Conservation (phyloP, 2,329 filamentous ascomycete genomes). For the Pseudocercospora crystallina region DNA sequence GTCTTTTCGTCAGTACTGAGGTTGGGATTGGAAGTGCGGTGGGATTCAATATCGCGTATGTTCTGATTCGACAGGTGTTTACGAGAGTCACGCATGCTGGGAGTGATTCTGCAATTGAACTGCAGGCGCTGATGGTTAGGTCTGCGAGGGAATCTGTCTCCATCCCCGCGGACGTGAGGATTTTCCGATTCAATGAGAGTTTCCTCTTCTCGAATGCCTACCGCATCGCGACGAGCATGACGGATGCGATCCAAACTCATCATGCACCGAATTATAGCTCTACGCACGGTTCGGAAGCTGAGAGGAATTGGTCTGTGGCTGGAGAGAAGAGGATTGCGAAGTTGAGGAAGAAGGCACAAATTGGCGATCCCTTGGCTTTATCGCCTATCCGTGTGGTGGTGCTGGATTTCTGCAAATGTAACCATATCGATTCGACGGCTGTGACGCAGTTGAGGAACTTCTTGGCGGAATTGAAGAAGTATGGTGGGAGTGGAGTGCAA, state of each 20-base stretch:
- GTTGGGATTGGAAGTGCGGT: constrained; percentile 60
- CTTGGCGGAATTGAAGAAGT: constrained; percentile 50
- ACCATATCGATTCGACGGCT: constrained; percentile 56
- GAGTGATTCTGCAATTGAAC: constrained; percentile 17
- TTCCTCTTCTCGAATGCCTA: constrained; percentile 64
- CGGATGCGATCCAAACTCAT: constrained; percentile 53
- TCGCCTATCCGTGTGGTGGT: constrained; percentile 51
- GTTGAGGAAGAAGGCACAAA: constrained; percentile 44
- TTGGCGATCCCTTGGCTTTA: constrained; percentile 31
- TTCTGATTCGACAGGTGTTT: constrained; percentile 60
- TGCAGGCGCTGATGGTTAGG: constrained; percentile 15
- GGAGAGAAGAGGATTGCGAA: constrained; percentile 49
- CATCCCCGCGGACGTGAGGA: constrained; percentile 50
- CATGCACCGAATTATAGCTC: constrained; percentile 44
- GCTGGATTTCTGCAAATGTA: constrained; percentile 54
- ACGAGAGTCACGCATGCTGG: constrained; percentile 39
- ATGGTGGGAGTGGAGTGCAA: constrained; percentile 48
- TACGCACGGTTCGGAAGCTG: constrained; percentile 36
- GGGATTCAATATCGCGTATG: constrained; percentile 51
- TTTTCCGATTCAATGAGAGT: constrained; percentile 59
- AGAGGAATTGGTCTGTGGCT: constrained; percentile 57
- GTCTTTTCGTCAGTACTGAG: constrained; percentile 61
- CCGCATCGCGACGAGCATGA: constrained; percentile 49
- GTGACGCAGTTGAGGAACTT: constrained; percentile 52
- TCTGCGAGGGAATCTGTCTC: constrained; percentile 10